A percentile compares a stretch with the other conserved stretches of the same genome.
These are phyloP conservation scores for Dryadomyces sulphureus DNA, from an alignment of 2,329 filamentous ascomycete species.

Conservation along the genomic window DNA sequence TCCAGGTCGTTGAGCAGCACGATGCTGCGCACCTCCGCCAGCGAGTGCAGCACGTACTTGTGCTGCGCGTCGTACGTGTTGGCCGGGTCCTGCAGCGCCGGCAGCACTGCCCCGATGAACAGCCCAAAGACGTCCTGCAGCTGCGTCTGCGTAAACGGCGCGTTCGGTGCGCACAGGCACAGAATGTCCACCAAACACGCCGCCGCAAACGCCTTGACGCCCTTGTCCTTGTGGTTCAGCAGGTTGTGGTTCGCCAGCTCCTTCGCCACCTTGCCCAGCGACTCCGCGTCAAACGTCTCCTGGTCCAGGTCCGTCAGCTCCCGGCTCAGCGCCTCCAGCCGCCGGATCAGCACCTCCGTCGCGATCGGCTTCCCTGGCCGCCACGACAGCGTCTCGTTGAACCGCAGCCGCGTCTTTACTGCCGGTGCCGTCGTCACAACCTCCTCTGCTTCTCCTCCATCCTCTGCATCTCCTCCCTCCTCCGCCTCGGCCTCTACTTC, in stretches of 20 bases:
- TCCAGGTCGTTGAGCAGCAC: constrained; percentile 81
- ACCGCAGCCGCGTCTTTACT: constrained; percentile 40
- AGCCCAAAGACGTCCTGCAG: constrained; percentile 94
- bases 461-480: not conserved
- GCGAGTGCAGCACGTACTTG: constrained; percentile 75
- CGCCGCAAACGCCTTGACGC: constrained; percentile 77
- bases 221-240: constrained; percentile 80
- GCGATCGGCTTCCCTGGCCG: constrained; percentile 80
- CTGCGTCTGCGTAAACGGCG: constrained; percentile 80
- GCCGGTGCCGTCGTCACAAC: not conserved
- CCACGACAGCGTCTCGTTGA: constrained; percentile 81
- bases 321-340: constrained; percentile 65
- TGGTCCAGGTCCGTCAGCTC: constrained; percentile 81
- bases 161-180: constrained; percentile 83
- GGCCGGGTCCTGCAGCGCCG: constrained; percentile 69
- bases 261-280: constrained; percentile 69
- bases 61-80: constrained; percentile 90
- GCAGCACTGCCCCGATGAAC: constrained; percentile 70
- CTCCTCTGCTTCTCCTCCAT: not conserved
- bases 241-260: constrained; percentile 73
- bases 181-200: constrained; percentile 89
- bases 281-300: constrained; percentile 69
- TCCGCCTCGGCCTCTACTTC: not conserved
- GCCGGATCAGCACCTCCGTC: constrained; percentile 64
- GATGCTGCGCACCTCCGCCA: constrained; percentile 89